Conservation (phyloP, 257 asterid genomes). For the Solanum habrochaites region DNA sequence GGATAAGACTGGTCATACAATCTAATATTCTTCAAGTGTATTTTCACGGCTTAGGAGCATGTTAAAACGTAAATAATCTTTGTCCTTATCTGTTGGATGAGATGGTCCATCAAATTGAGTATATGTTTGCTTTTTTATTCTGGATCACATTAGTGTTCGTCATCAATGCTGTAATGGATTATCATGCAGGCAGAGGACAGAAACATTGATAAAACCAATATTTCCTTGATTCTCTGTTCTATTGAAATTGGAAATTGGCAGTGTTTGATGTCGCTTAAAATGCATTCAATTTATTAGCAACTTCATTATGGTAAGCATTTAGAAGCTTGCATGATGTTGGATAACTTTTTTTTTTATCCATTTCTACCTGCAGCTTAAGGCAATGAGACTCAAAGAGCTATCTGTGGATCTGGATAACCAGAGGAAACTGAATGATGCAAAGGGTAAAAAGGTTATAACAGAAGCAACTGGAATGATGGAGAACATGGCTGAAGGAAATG, state of each 20-base stretch:
- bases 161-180: neutral
- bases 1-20: neutral
- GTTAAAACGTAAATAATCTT: neutral
- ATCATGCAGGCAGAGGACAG: neutral
- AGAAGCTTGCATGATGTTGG: neutral
- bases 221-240: neutral
- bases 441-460: constrained; percentile 37
- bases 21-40: neutral
- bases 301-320: neutral
- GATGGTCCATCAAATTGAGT: neutral
- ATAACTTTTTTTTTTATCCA: neutral
- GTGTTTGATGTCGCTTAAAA: neutral
- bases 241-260: neutral
- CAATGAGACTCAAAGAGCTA: constrained; percentile 66
- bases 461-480: constrained; percentile 11
- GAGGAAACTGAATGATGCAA: constrained; percentile 42
- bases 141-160: neutral
- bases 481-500: neutral
- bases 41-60: neutral
- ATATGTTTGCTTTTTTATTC: neutral
- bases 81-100: neutral
- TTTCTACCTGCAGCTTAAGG: constrained; percentile 48
- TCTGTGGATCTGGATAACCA: constrained; percentile 69
- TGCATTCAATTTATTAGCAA: neutral
- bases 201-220: neutral